Percentiles rank a stretch among this genome's conserved stretches.
Conservation (phyloP, 1,284 basidiomycete genomes). For the Malassezia caprae region DNA sequence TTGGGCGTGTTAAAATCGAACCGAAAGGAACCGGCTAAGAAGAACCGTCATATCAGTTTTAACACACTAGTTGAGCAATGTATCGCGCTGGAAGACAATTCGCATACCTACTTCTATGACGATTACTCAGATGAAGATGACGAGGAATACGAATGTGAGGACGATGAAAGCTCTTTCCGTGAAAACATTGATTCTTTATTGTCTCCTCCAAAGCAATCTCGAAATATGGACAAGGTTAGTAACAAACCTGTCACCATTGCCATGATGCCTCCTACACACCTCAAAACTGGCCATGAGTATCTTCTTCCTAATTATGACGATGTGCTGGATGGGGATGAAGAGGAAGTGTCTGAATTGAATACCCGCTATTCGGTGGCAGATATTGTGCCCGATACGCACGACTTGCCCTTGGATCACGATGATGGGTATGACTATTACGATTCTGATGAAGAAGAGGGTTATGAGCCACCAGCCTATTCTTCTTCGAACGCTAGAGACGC, state of each 20-base stretch:
- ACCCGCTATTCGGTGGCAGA: conserved; percentile 15
- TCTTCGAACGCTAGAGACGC: background rate
- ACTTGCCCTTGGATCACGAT: conserved; percentile 8
- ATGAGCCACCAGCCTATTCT: background rate
- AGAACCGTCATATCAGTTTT: conserved; percentile 80
- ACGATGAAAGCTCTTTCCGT: background rate
- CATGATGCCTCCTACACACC: conserved; percentile 80
- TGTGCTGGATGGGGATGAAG: conserved; percentile 7
- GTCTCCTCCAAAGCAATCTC: background rate
- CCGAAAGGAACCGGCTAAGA: background rate
- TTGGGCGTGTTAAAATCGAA: background rate
- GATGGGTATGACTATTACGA: conserved; percentile 15
- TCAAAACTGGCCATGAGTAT: conserved; percentile 60
- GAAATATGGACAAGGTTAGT: conserved; percentile 1
- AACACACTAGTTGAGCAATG: conserved; percentile 97
- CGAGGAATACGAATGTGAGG: conserved; percentile 54
- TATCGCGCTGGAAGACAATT: conserved; percentile 63
- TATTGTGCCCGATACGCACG: conserved; percentile 6
- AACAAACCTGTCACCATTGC: conserved; percentile 62
- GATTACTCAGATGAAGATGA: conserved; percentile 40
- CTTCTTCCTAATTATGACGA: background rate
- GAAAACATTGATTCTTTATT: background rate
- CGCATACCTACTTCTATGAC: conserved; percentile 21
- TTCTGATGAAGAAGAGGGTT: conserved; percentile 6
- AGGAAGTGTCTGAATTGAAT: background rate